Percentiles rank a stretch among this genome's conserved stretches.
These are phyloP conservation scores for Arachis monticola DNA, from an alignment of 331 rosid genomes.

Conservation along the genomic window DNA sequence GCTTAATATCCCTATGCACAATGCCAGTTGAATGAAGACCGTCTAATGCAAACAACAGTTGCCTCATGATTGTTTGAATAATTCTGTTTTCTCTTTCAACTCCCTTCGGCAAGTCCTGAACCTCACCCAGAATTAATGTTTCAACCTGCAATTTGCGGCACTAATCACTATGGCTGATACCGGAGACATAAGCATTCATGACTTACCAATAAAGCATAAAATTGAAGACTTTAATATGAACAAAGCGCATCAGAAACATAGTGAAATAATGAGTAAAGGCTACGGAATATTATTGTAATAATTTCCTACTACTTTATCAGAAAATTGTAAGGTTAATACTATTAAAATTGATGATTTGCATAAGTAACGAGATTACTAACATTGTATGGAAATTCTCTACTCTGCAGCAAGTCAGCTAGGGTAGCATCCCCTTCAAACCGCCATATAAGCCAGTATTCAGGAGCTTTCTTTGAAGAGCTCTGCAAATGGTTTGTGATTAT, in stretches of 20 bases:
- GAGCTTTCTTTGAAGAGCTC: slow-evolving; percentile 73
- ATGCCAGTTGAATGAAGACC: slow-evolving; percentile 96
- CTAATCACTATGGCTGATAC: slow-evolving; percentile 35
- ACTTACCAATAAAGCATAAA: slow-evolving; percentile 15
- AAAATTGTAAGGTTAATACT: slow-evolving; percentile 21
- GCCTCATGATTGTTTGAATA: slow-evolving; percentile 87
- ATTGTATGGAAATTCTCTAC: slow-evolving; percentile 94
- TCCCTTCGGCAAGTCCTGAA: slow-evolving; percentile 82
- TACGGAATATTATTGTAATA: slow-evolving; percentile 1
- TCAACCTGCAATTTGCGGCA: slow-evolving; percentile 76
- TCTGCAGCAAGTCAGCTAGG: slow-evolving; percentile 78
- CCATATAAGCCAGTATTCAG: slow-evolving; percentile 96
- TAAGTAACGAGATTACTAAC: slow-evolving; percentile 66
- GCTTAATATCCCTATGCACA: slow-evolving; percentile 97
- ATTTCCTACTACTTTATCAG: background rate
- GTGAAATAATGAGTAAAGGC: slow-evolving; percentile 1
- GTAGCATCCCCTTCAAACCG: slow-evolving; percentile 84
- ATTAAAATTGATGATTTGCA: slow-evolving; percentile 28
- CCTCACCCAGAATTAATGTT: slow-evolving; percentile 80
- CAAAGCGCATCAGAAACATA: slow-evolving; percentile 14
- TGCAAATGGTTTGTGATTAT: slow-evolving; percentile 45
- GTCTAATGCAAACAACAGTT: slow-evolving; percentile 85
- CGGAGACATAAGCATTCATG: slow-evolving; percentile 23
- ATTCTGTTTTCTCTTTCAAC: slow-evolving; percentile 90
- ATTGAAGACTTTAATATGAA: slow-evolving; percentile 5